These are phyloP conservation scores for Chaetomium sp. DNA, from an alignment of 2,329 filamentous ascomycete species.

Conservation along the genomic window DNA sequence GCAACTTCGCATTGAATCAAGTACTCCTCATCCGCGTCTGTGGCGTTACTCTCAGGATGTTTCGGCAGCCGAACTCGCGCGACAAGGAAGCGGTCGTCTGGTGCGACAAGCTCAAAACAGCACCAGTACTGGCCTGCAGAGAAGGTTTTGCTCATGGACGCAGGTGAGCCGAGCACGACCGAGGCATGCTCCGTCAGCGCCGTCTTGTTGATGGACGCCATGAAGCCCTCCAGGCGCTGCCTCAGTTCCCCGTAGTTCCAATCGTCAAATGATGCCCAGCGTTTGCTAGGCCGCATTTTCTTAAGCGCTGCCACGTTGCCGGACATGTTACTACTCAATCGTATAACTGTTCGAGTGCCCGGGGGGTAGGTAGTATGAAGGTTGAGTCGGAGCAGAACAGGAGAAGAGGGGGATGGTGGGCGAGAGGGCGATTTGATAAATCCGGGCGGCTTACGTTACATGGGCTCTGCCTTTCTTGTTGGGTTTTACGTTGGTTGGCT, in stretches of 20 bases:
- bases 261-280: not conserved
- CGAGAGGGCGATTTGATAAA: no score
- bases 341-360: not conserved
- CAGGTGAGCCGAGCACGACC: not conserved
- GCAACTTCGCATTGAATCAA: slow-evolving; percentile 20
- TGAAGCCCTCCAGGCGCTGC: not conserved
- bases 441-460: no score
- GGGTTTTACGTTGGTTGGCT: no score
- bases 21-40: slow-evolving; percentile 8
- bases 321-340: not conserved
- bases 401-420: not conserved
- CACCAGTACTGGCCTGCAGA: slow-evolving; percentile 28
- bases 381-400: not conserved
- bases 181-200: not conserved
- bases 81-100: slow-evolving; percentile 19
- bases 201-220: not conserved
- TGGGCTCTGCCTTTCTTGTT: no score
- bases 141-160: slow-evolving; percentile 25
- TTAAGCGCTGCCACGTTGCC: not conserved
- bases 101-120: slow-evolving; percentile 24
- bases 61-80: slow-evolving; percentile 23
- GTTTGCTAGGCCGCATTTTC: not conserved
- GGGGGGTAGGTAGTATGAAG: not conserved
- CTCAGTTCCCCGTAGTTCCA: slow-evolving; percentile 5
- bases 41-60: slow-evolving; percentile 16